phyloP scores from a whole-genome alignment of 2,329 filamentous ascomycete genomes.

The Hymenoscyphus repandus region DNA sequence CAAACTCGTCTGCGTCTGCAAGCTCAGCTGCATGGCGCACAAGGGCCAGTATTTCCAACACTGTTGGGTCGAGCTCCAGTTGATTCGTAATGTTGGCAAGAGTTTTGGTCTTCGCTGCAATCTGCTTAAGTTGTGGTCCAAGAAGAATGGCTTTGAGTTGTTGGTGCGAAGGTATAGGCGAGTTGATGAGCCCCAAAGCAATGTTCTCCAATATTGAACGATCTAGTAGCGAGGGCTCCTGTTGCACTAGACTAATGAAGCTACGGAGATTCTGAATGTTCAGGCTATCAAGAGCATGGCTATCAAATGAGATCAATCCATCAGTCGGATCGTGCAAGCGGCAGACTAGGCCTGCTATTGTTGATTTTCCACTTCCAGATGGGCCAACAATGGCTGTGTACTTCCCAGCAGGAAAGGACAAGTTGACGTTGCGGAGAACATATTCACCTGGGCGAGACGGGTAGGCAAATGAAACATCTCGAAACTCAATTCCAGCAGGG shows the following conservation, averaged over 20 bases:
- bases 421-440: slow-evolving; percentile 29
- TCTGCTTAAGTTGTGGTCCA: not conserved
- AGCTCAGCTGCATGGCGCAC: slow-evolving; percentile 41
- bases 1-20: slow-evolving; percentile 53
- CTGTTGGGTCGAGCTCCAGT: not conserved
- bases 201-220: slow-evolving; percentile 36
- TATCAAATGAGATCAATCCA: slow-evolving; percentile 16
- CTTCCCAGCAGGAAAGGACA: slow-evolving; percentile 29
- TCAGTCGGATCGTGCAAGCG: slow-evolving; percentile 51
- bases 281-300: slow-evolving; percentile 13
- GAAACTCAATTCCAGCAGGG: slow-evolving; percentile 32
- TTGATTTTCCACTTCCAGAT: slow-evolving; percentile 54
- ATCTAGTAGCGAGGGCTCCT: slow-evolving; percentile 49
- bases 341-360: slow-evolving; percentile 48
- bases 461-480: slow-evolving; percentile 30
- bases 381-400: slow-evolving; percentile 52
- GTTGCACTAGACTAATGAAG: slow-evolving; percentile 48
- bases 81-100: slow-evolving; percentile 46
- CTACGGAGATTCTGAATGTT: slow-evolving; percentile 28
- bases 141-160: slow-evolving; percentile 35
- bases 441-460: slow-evolving; percentile 26
- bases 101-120: slow-evolving; percentile 40
- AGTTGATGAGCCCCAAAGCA: slow-evolving; percentile 34
- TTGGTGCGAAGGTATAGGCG: slow-evolving; percentile 43
- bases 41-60: slow-evolving; percentile 29